phyloP scores from a whole-genome alignment of 2,329 filamentous ascomycete genomes.

The Pseudophaeomoniella oleicola region DNA sequence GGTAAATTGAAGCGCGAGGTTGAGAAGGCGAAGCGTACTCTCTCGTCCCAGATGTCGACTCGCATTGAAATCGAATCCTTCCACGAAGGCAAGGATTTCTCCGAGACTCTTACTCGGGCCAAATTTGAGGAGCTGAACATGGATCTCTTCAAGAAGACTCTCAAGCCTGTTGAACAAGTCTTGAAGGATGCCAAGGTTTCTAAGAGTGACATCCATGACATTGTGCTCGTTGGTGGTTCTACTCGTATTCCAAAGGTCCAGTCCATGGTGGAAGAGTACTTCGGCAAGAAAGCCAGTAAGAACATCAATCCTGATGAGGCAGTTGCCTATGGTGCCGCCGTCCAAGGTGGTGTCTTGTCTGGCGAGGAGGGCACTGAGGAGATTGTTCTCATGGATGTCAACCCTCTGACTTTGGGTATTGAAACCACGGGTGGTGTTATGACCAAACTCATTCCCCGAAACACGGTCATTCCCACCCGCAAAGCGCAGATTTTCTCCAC shows the following conservation, averaged over 20 bases:
- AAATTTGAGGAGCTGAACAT: conserved; percentile 99
- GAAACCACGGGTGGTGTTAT: conserved; percentile 96
- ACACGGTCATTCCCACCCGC: conserved; percentile 87
- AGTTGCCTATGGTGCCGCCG: conserved; percentile 92
- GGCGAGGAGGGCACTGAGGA: conserved; percentile 70
- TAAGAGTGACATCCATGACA: conserved; percentile 90
- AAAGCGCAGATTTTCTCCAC: conserved; percentile 98
- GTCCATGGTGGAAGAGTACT: conserved; percentile 88
- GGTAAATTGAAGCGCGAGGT: conserved; percentile 99
- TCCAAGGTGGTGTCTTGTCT: conserved; percentile 89
- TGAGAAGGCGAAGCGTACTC: conserved; percentile 97
- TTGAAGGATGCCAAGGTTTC: conserved; percentile 96
- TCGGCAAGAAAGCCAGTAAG: conserved; percentile 94
- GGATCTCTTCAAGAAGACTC: conserved; percentile 97
- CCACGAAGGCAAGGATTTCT: conserved; percentile 94
- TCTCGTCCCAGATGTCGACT: conserved; percentile 85
- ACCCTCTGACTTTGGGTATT: conserved; percentile 90
- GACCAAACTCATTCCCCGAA: conserved; percentile 90
- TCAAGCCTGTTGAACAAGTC: conserved; percentile 97
- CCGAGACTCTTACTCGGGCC: conserved; percentile 91
- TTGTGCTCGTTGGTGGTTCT: conserved; percentile 94
- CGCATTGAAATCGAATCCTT: conserved; percentile 96
- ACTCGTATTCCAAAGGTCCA: conserved; percentile 99
- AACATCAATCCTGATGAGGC: conserved; percentile 99
- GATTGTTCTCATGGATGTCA: conserved; percentile 91